Base-by-base conservation (phyloP, 805 yeast species). In the Vanderwaltozyma polyspora region DNA sequence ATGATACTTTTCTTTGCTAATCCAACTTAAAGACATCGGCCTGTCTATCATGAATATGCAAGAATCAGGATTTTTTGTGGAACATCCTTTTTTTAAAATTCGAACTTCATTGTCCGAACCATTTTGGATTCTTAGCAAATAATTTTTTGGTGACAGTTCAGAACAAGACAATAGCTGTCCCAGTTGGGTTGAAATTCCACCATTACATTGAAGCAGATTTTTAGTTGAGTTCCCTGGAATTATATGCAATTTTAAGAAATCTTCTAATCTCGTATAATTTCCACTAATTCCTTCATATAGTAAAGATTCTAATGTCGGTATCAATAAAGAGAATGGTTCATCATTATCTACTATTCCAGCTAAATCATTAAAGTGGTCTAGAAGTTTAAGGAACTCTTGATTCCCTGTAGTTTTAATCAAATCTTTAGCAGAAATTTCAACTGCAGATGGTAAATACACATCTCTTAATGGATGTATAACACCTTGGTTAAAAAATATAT, bases 401-500 rank as follows among this genome's bases (percentile, higher is more conserved):
- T 76, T 66, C 15, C 67, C 70, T 2, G 79, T 72, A 0, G 81
- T 65, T 3, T 49, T 49, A 7, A 85, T 59, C 34, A 87, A 63
- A 35, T 84, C 79, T 3, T 39, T 31, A 9, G 79, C 54, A 0
- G 76, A 48, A 3, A 87, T 68, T 6, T 64, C 52, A 21, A 87
- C 53, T 17, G 60, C 55, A 0, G 59, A 52, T 0, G 95, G 94
- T 12, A 82, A 58, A 3, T 72, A 42, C 1, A 82, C 62, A 5
- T 66, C 55, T 25, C 67, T 60, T 10, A 81, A 61, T 1, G 87
- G 75, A 51, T 84, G 95, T 1, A 81, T 72, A 0, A 87, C 94
- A 1, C 97, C 97, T 52, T 81, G 79, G 42, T 72, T 75, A 52
- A 82, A 87, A 11, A 87, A 50, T 6, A 83, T 68, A 51, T 87